Conservation (phyloP, 1,284 basidiomycete species). For the Leccinum fallax region DNA sequence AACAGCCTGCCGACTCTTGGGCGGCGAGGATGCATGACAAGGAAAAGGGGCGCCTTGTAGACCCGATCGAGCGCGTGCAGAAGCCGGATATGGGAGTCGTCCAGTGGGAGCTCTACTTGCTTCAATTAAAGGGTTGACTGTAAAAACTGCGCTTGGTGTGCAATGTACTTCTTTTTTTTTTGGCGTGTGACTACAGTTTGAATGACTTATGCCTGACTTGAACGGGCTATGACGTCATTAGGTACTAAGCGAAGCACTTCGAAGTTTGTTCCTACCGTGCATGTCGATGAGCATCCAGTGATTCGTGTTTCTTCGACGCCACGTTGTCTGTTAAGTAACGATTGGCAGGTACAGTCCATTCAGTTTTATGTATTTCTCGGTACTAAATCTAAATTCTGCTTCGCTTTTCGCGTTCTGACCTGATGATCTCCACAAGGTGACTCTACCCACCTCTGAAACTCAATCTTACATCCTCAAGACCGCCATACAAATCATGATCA, state of each 20-base stretch:
- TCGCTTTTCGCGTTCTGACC: not conserved
- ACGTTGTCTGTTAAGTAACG: not conserved
- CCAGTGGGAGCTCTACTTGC: constrained; percentile 55
- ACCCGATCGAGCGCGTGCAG: constrained; percentile 58
- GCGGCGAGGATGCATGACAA: constrained; percentile 60
- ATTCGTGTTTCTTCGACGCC: not conserved
- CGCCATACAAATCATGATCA: not conserved
- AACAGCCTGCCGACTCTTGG: constrained; percentile 49
- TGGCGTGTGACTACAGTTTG: not conserved
- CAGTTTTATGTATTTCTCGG: not conserved
- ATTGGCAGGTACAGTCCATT: not conserved
- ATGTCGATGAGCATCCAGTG: not conserved
- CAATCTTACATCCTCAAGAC: not conserved
- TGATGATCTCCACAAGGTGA: not conserved
- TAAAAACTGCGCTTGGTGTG: not conserved
- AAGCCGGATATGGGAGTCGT: constrained; percentile 53
- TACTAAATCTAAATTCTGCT: not conserved
- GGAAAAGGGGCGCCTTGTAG: constrained; percentile 51
- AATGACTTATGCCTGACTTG: not conserved
- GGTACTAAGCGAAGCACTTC: not conserved
- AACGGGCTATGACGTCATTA: not conserved
- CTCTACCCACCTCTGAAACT: not conserved
- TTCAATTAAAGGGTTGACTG: constrained; percentile 23
- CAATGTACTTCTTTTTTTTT: not conserved
- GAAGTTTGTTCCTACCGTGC: not conserved